phyloP scores from a whole-genome alignment of 192 early-diverging fungal genomes.

The Diversispora epigaea region DNA sequence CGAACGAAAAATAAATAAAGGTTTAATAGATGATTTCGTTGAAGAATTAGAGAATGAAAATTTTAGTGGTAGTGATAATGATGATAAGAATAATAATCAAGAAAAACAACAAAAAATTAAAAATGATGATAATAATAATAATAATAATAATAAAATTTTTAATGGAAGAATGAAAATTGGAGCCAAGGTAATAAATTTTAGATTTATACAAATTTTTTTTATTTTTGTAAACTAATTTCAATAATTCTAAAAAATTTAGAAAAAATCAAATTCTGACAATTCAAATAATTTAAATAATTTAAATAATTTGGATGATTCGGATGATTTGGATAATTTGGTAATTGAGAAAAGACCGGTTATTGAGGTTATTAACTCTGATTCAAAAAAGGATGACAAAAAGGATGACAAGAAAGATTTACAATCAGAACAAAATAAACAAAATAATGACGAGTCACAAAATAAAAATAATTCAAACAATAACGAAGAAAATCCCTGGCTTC shows the following conservation, averaged over 20 bases:
- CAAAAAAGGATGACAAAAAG: no score
- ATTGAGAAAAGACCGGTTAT: not conserved
- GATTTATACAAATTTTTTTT: no score
- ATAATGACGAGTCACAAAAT: slow-evolving; percentile 40
- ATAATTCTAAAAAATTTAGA: no score
- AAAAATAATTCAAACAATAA: slow-evolving; percentile 32
- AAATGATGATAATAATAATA: slow-evolving; percentile 34
- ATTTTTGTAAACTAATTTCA: no score
- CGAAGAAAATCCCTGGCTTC: slow-evolving; percentile 80
- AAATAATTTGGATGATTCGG: no score
- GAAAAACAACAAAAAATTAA: slow-evolving; percentile 29
- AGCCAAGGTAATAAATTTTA: slow-evolving; percentile 12
- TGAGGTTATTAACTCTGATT: no score
- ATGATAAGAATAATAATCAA: slow-evolving; percentile 37
- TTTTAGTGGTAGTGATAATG: slow-evolving; percentile 36
- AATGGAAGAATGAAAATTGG: slow-evolving; percentile 68
- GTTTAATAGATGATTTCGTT: slow-evolving; percentile 46
- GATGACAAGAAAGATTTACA: no score
- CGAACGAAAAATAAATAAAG: slow-evolving; percentile 49
- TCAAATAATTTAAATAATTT: not conserved
- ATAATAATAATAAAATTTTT: slow-evolving; percentile 46
- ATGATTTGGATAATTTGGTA: not conserved
- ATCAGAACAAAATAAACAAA: slow-evolving; percentile 57
- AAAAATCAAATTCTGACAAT: not conserved
- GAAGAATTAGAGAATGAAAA: slow-evolving; percentile 50